Conservation (phyloP, 1,139 yeast genomes). For the Zygoascus hellenicus region DNA sequence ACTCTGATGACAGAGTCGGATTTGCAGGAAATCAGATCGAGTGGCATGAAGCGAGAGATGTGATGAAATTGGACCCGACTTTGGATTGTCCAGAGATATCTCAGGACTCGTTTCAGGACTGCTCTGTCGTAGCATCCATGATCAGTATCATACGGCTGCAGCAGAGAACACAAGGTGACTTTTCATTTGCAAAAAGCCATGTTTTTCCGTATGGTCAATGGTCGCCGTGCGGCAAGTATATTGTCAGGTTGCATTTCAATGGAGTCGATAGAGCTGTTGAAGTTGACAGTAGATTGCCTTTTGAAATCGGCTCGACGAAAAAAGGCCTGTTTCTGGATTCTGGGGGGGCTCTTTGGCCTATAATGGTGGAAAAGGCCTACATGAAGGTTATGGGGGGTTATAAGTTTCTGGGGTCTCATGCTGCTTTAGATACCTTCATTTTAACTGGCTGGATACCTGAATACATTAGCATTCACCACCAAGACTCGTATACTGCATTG, state of each 20-base stretch:
- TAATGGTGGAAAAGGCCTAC: conserved; percentile 71
- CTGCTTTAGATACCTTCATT: conserved; percentile 65
- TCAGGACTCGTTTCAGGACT: conserved; percentile 61
- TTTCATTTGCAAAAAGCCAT: background rate
- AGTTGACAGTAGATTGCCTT: conserved; percentile 45
- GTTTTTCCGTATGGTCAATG: conserved; percentile 7
- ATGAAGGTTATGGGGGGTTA: conserved; percentile 62
- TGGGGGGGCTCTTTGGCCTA: conserved; percentile 49
- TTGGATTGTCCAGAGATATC: conserved; percentile 27
- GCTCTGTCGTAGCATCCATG: conserved; percentile 69
- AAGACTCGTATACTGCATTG: conserved; percentile 23
- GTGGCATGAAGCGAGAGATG: conserved; percentile 14
- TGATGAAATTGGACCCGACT: background rate
- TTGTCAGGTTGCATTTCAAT: conserved; percentile 46
- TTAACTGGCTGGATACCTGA: conserved; percentile 76
- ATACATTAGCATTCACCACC: conserved; percentile 37
- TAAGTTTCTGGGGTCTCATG: conserved; percentile 67
- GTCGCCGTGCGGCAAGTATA: conserved; percentile 35
- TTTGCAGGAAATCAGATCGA: conserved; percentile 17
- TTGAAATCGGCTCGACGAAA: conserved; percentile 9
- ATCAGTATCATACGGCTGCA: conserved; percentile 31
- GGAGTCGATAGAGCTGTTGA: conserved; percentile 52
- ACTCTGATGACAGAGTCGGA: conserved; percentile 16
- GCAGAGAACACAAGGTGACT: conserved; percentile 18
- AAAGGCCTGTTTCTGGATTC: conserved; percentile 13